Evolutionary conservation across 164 flowering plant genomes (phyloP), one percentile per base, ranked within the genome.

Genomic region (Pachysandra terminalis): DNA sequence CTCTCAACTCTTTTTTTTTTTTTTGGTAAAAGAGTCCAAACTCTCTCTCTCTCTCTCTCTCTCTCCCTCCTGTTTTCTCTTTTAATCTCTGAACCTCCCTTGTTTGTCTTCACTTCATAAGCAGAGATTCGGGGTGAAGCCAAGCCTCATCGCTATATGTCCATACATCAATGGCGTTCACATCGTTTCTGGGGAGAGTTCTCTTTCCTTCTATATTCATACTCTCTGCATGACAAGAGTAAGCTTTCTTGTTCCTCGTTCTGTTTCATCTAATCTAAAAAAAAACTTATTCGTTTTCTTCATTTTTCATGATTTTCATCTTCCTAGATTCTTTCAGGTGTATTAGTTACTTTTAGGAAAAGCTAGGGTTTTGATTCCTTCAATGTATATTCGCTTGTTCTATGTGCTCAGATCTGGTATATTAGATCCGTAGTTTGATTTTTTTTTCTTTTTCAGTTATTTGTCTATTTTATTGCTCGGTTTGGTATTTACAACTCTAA

Each of bases 161-260:
- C 59, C 53, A 21, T 59, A 13, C 64, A 22, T 21, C 63, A 61
- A 82, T 82, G 85, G 85, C 80, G 26, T 82, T 83, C 73, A 27
- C 65, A 14, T 79, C 86, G 37, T 81, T 83, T 69, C 69, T 76
- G 22, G 86, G 86, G 5, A 75, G 86, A 66, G 73, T 79, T 54
- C 77, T 83, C 19, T 83, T 83, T 65, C 82, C 80, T 21, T 79
- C 84, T 25, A 74, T 81, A 49, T 83, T 83, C 79, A 69, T 75
- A 64, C n/a, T n/a, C n/a, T n/a, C n/a, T n/a, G n/a, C n/a, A n/a
- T n/a, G n/a, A n/a, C n/a, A n/a, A n/a, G n/a, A 53, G 66, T 68
- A 62, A 27, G 52, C 52, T 57, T 13, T 10, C 15, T n/a, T n/a
- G n/a, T n/a, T n/a, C n/a, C n/a, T n/a, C n/a, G n/a, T n/a, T n/a